phyloP scores from a whole-genome alignment of 2,329 filamentous ascomycete genomes.

The Arthrobotrys iridis region DNA sequence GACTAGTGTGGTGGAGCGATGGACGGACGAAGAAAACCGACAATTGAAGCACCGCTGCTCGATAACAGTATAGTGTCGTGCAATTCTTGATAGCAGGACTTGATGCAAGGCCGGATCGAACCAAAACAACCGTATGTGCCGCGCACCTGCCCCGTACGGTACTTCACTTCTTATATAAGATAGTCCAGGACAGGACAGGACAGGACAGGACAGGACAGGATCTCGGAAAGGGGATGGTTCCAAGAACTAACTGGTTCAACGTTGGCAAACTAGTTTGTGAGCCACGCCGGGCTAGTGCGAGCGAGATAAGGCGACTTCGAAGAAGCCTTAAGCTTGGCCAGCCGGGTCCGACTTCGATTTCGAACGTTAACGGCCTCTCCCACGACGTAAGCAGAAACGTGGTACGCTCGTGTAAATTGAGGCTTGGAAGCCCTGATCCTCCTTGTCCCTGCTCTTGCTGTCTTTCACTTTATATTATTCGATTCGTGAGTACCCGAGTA shows the following conservation, averaged over 20 bases:
- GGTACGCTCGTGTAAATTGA: not conserved
- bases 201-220: not conserved
- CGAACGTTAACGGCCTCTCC: no score
- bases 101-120: no score
- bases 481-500: no score
- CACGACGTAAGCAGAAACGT: constrained; percentile 2
- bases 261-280: not conserved
- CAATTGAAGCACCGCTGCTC: not conserved
- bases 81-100: not conserved
- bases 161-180: no score
- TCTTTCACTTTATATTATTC: no score
- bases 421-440: no score
- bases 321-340: not conserved
- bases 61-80: no score
- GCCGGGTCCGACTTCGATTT: no score
- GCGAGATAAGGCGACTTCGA: not conserved
- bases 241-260: not conserved
- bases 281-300: not conserved
- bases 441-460: no score
- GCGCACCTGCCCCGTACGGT: no score
- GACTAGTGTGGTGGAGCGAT: not conserved
- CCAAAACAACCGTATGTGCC: no score
- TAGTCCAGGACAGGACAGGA: not conserved
- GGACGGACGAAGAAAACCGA: not conserved
- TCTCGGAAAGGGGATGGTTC: constrained; percentile 30